A percentile compares a stretch with the other conserved stretches of the same genome.
phyloP scores from a whole-genome alignment of 108 stramenopile genomes.

The Skeletonema grethae region DNA sequence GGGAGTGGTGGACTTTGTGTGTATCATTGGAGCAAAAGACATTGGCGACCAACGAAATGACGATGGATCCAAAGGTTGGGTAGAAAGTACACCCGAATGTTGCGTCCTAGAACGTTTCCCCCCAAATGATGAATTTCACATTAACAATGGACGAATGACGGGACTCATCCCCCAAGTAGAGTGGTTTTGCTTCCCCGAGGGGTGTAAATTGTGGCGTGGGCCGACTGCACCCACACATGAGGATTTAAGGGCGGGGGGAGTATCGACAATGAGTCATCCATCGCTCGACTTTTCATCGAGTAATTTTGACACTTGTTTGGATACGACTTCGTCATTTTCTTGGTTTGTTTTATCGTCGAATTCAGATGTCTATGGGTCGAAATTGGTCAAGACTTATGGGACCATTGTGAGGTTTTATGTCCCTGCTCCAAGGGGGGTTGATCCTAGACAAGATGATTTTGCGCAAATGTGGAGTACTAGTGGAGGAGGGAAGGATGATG shows the following conservation, averaged over 20 bases:
- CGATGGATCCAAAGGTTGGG: conserved; percentile 81
- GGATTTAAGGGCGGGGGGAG: conserved; percentile 72
- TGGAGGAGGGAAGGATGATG: conserved; percentile 5
- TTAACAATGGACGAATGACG: conserved; percentile 54
- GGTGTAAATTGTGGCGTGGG: conserved; percentile 81
- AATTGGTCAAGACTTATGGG: conserved; percentile 77
- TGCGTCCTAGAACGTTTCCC: conserved; percentile 82
- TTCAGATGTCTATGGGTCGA: conserved; percentile 82
- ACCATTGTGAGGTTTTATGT: conserved; percentile 84
- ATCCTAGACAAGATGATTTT: conserved; percentile 81
- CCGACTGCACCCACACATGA: conserved; percentile 66
- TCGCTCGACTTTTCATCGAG: conserved; percentile 58
- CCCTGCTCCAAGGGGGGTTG: conserved; percentile 79
- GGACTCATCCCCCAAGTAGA: conserved; percentile 72
- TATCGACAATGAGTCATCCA: conserved; percentile 64
- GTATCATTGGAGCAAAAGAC: conserved; percentile 76
- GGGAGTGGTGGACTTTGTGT: conserved; percentile 79
- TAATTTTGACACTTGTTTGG: conserved; percentile 79
- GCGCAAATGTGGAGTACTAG: conserved; percentile 57
- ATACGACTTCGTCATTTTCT: conserved; percentile 79
- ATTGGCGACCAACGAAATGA: conserved; percentile 78
- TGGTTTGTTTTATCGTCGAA: conserved; percentile 89
- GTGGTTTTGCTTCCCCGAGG: conserved; percentile 91
- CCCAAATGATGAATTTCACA: conserved; percentile 73
- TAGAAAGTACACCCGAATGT: conserved; percentile 78